A percentile compares a stretch with the other conserved stretches of the same genome.
phyloP scores from a whole-genome alignment of 208 protist species.

The Porcisia hertigi region DNA sequence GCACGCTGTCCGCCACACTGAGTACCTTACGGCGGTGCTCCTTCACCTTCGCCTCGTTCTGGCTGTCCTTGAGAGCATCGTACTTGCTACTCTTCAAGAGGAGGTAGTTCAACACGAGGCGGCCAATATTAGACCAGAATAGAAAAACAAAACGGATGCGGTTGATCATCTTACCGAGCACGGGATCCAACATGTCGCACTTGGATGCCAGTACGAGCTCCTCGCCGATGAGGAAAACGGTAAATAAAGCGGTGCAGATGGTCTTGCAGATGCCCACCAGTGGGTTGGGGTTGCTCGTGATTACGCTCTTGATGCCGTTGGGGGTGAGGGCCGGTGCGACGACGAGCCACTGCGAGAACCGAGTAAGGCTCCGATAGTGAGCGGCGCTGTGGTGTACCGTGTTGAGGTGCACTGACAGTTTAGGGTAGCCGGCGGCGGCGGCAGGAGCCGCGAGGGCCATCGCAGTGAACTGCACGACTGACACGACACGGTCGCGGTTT shows the following conservation, averaged over 20 bases:
- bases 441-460: slow-evolving; percentile 57
- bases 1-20: slow-evolving; percentile 55
- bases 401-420: slow-evolving; percentile 47
- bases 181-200: slow-evolving; percentile 40
- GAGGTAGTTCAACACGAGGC: slow-evolving; percentile 65
- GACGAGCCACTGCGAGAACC: slow-evolving; percentile 71
- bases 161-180: slow-evolving; percentile 46
- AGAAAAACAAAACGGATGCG: slow-evolving; percentile 78
- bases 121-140: slow-evolving; percentile 86
- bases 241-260: slow-evolving; percentile 66
- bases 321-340: slow-evolving; percentile 61
- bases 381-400: slow-evolving; percentile 55
- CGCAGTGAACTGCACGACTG: slow-evolving; percentile 63
- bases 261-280: slow-evolving; percentile 56
- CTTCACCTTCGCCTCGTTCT: slow-evolving; percentile 47
- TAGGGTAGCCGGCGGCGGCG: slow-evolving; percentile 32
- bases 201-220: slow-evolving; percentile 71
- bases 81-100: slow-evolving; percentile 48
- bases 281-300: slow-evolving; percentile 44
- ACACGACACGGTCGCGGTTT: slow-evolving; percentile 73
- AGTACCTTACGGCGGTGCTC: slow-evolving; percentile 66
- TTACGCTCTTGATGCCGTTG: slow-evolving; percentile 34
- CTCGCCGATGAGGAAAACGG: slow-evolving; percentile 76
- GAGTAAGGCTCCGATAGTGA: slow-evolving; percentile 74
- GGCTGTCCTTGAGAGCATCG: slow-evolving; percentile 39